Base-by-base conservation (phyloP, 2,329 filamentous ascomycete species). In the Ophiostoma sp. region DNA sequence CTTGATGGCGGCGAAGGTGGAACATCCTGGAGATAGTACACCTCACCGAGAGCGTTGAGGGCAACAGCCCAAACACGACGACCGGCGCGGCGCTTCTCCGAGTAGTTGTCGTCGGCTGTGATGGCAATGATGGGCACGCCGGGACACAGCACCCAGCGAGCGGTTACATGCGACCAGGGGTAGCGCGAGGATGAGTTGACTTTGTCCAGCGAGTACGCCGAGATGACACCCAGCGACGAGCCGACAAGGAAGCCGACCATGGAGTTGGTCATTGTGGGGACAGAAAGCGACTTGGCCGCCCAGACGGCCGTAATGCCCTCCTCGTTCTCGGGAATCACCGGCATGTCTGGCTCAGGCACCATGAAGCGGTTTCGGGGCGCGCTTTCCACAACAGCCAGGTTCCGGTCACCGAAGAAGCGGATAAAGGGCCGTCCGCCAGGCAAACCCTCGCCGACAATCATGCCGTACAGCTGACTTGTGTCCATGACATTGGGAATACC, bases 31-130 rank as follows among this genome's bases (percentile, higher is more conserved):
- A 98, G 81, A 73, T 94, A 97, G 77, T 89, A 98, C 0, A 97
- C 81, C 76, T 99, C 95, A 1, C 95, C 95, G 8, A 99, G 81
- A 0, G 95, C 94, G 76, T 99, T 99, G 66, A 99, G 79, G n/a
- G 87, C 91, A 58, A 94, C 89, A n/a, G 91, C 92, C 92, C 93
- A 98, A 12, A 95, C 85, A 41, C 93, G 88, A 12, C 86, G 85
- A 65, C 88, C 81, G 4, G 84, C 80, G 75, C 89, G 88, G 42
- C 93, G 88, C 73, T 87, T 89, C 40, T 83, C 77, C 65, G 84
- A 93, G 77, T 93, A 95, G 66, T 87, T 87, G 41, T 97, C 93
- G 74, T 99, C 95, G 6, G 97, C 85, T 62, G 86, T 86, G 70
- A 99, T 87, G 0, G 87, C 86, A 67, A 97, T 85, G 70, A 99